Conservation (phyloP, 139 green algal species). For the Haematococcus lacustris region DNA sequence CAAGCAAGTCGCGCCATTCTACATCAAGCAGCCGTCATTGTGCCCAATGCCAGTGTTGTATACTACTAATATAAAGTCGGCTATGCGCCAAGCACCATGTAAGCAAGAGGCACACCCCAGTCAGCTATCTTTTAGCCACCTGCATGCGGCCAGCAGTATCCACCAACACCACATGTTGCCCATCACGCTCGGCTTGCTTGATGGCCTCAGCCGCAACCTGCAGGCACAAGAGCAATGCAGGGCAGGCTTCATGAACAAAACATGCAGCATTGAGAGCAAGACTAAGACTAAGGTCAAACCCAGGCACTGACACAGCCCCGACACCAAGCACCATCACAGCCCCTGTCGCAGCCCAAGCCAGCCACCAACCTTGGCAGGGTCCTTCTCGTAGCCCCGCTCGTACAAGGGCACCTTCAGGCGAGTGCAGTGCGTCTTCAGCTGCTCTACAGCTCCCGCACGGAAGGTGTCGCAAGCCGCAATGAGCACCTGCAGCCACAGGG, state of each 20-base stretch:
- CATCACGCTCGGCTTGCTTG: conserved; percentile 66
- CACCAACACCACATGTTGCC: conserved; percentile 91
- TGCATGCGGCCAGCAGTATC: conserved; percentile 93
- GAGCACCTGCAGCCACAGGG: conserved; percentile 38
- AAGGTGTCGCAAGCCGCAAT: conserved; percentile 98
- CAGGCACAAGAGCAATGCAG: no score
- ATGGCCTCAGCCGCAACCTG: conserved; percentile 81
- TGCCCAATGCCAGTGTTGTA: neutral
- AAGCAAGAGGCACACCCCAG: neutral
- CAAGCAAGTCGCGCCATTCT: neutral
- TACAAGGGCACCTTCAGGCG: conserved; percentile 86
- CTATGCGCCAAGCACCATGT: no score
- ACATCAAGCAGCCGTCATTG: neutral
- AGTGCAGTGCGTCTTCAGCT: conserved; percentile 92
- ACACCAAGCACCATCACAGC: no score
- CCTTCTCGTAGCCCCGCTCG: conserved; percentile 97
- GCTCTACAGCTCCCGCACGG: conserved; percentile 91
- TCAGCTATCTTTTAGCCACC: no score
- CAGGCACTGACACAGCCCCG: no score
- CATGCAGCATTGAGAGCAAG: no score
- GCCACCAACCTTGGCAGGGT: conserved; percentile 74
- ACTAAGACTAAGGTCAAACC: no score
- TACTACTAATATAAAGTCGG: no score
- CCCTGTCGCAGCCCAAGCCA: no score
- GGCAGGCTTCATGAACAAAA: no score